phyloP scores from a whole-genome alignment of 768 basidiomycete genomes.

The Suillus paluster region DNA sequence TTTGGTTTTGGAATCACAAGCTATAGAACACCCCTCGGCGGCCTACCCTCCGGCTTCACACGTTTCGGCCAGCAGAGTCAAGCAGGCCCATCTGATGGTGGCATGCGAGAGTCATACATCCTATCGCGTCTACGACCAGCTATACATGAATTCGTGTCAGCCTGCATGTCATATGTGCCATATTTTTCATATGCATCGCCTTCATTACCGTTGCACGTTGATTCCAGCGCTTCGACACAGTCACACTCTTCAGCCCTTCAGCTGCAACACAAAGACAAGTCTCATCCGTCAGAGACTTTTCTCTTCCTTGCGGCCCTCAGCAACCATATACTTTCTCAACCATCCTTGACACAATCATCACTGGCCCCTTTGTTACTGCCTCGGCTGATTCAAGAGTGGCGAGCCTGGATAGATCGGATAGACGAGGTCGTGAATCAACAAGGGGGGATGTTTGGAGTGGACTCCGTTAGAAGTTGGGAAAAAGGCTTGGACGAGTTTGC shows the following conservation, averaged over 20 bases:
- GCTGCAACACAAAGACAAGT: constrained; percentile 62
- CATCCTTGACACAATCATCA: constrained; percentile 63
- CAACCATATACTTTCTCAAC: constrained; percentile 69
- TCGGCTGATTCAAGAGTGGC: constrained; percentile 76
- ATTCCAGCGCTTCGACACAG: constrained; percentile 34
- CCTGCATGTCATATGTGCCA: constrained; percentile 80
- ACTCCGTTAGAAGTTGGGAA: constrained; percentile 72
- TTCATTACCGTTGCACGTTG: constrained; percentile 9
- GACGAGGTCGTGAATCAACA: constrained; percentile 72
- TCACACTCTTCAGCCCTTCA: constrained; percentile 50
- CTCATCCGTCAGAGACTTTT: constrained; percentile 77
- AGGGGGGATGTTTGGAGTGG: constrained; percentile 80
- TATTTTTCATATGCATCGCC: constrained; percentile 68
- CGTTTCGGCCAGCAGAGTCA: constrained; percentile 31
- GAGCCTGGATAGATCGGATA: constrained; percentile 72
- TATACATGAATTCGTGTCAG: constrained; percentile 76
- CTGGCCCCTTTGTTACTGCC: constrained; percentile 62
- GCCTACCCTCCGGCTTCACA: constrained; percentile 37
- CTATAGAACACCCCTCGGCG: constrained; percentile 22
- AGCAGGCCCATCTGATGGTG: constrained; percentile 36
- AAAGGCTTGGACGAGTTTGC: constrained; percentile 69
- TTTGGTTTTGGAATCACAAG: constrained; percentile 32
- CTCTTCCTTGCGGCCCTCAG: constrained; percentile 70
- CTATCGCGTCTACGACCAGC: constrained; percentile 74
- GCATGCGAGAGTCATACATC: constrained; percentile 85